Base-by-base conservation (phyloP, 495 filamentous ascomycete genomes). In the Xylaria castorea region DNA sequence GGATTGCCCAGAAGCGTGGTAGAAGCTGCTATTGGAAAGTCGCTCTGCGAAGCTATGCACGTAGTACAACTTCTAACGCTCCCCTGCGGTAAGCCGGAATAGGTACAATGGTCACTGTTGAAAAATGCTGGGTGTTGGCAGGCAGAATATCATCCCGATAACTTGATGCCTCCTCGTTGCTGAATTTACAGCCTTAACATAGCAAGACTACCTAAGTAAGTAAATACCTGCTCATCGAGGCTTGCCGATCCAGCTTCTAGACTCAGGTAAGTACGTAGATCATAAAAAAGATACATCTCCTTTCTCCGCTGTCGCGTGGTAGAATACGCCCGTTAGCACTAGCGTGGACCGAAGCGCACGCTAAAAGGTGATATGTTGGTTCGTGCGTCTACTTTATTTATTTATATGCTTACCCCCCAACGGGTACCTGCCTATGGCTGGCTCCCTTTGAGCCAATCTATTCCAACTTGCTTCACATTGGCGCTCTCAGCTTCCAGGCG, bases 221-320 rank as follows among this genome's bases (percentile, higher is more conserved):
- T 1, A 8, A 22, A 16, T n/a, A 58, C 27, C 30, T 11, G 30
- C 1, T 11, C n/a, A 57, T 57, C 14, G 30, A 34, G 55, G 55
- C 16, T 62, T 62, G 60, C 36, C 40, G 46, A n/a, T 48, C 40
- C 1, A 34, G 60, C 32, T 63, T 38, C 40, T 48, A 9, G 40
- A 5, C 7, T 12, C 18, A 18, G 1, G 1, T 16, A 1, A 61
- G 38, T 42, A 42, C 11, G 1, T n/a, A n/a, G n/a, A n/a, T n/a
- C 38, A 30, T 58, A 58, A 14, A 58, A 58, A 58, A 30, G 14
- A 40, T n/a, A 9, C 20, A 25, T 38, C 36, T 65, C 18, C 40
- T 38, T 66, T 66, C 64, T 66, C 64, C 64, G 46, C 64, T 66
- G 30, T 66, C 64, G 64, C 64, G 64, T 66, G 64, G 64, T 18